These are phyloP conservation scores for Fonsecaea erecta DNA, from an alignment of 2,329 filamentous ascomycete species.

Conservation along the genomic window DNA sequence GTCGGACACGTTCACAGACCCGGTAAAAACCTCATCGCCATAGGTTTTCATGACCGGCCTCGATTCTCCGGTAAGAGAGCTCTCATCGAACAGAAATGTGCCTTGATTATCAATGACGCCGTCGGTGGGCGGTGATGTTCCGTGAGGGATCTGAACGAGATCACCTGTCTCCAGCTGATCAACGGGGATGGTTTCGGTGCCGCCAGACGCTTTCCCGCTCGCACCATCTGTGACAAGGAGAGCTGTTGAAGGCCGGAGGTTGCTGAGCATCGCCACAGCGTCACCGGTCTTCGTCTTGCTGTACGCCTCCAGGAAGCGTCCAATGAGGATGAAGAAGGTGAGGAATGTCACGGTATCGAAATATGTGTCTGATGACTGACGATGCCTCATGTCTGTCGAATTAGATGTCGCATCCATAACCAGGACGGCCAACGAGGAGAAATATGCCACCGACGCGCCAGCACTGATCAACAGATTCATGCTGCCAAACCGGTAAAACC, in stretches of 20 bases:
- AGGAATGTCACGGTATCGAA: slow-evolving; percentile 94
- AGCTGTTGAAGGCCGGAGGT: slow-evolving; percentile 76
- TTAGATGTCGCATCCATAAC: slow-evolving; percentile 60
- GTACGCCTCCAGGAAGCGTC: slow-evolving; percentile 70
- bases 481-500: slow-evolving; percentile 92
- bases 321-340: slow-evolving; percentile 80
- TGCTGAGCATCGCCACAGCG: slow-evolving; percentile 78
- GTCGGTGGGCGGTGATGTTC: slow-evolving; percentile 83
- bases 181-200: slow-evolving; percentile 56
- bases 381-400: slow-evolving; percentile 9
- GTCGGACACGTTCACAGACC: slow-evolving; percentile 54
- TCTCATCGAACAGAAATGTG: slow-evolving; percentile 79
- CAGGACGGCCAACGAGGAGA: slow-evolving; percentile 79
- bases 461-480: slow-evolving; percentile 95
- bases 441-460: slow-evolving; percentile 84
- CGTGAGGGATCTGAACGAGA: slow-evolving; percentile 74
- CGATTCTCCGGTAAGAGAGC: slow-evolving; percentile 73
- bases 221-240: slow-evolving; percentile 60
- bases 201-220: slow-evolving; percentile 24
- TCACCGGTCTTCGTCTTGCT: slow-evolving; percentile 90
- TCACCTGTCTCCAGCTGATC: slow-evolving; percentile 79
- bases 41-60: slow-evolving; percentile 49
- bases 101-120: slow-evolving; percentile 64
- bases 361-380: slow-evolving; percentile 56
- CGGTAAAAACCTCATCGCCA: slow-evolving; percentile 52